phyloP scores from a whole-genome alignment of 805 yeast genomes.

The Saccharomycopsis schoenii region DNA sequence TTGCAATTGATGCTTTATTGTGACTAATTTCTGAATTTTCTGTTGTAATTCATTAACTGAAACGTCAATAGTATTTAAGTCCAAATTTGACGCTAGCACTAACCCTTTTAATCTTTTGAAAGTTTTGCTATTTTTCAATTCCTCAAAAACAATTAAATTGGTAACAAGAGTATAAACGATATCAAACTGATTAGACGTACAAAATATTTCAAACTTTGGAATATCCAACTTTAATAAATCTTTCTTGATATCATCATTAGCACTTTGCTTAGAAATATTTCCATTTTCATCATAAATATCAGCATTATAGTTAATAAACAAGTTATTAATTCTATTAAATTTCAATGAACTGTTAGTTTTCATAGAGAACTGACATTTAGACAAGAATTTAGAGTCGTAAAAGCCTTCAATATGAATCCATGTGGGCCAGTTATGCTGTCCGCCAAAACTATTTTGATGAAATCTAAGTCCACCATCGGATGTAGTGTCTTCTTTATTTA shows the following conservation, averaged over 20 bases:
- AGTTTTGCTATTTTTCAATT: slow-evolving; percentile 29
- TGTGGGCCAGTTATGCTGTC: slow-evolving; percentile 49
- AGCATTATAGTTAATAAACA: slow-evolving; percentile 29
- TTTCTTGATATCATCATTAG: slow-evolving; percentile 19
- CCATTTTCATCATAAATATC: neutral
- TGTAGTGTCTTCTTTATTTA: slow-evolving; percentile 31
- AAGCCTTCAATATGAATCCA: slow-evolving; percentile 56
- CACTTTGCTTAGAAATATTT: slow-evolving; percentile 14
- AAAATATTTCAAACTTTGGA: slow-evolving; percentile 42
- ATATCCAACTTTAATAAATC: slow-evolving; percentile 28
- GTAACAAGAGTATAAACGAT: slow-evolving; percentile 40
- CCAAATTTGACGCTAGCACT: slow-evolving; percentile 40
- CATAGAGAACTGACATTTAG: slow-evolving; percentile 38
- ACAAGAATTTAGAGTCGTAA: slow-evolving; percentile 36
- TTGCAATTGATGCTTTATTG: slow-evolving; percentile 33
- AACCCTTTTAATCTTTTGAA: slow-evolving; percentile 40
- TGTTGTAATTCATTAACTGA: slow-evolving; percentile 39
- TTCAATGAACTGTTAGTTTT: slow-evolving; percentile 43
- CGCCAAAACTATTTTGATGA: slow-evolving; percentile 23
- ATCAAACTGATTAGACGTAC: slow-evolving; percentile 48
- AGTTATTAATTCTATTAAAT: slow-evolving; percentile 40
- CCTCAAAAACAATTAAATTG: slow-evolving; percentile 31
- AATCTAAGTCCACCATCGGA: slow-evolving; percentile 27
- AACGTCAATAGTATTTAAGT: slow-evolving; percentile 9
- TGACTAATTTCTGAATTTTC: slow-evolving; percentile 34